Evolutionary conservation across 257 asterid species (phyloP), one percentile per base, ranked within the genome.

Genomic region (Fraxinus americana): DNA sequence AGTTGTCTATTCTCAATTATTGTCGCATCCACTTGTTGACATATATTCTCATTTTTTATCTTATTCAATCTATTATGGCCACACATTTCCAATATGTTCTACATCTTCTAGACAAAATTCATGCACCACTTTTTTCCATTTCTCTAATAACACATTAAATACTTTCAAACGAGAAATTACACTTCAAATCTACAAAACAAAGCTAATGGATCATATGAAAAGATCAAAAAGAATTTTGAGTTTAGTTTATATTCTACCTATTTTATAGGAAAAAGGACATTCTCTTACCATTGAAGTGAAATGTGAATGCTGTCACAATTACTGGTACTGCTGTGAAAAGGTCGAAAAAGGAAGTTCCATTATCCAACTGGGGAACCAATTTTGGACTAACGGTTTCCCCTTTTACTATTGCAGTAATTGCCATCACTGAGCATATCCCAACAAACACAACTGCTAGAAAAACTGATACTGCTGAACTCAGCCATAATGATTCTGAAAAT

Each of bases 301-400:
- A 96, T 11, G 97, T 91, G 84, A 90, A 96, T 11, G 98, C 99
- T 0, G 98, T 92, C 52, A 91, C 96, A n/a, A 96, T 89, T 21
- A 96, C 98, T 0, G 99, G 99, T 12, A 93, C 75, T 2, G 98
- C 97, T 0, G 98, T 96, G 88, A 96, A 96, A 75, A 96, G 97
- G 77, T 96, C 83, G 85, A 93, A 90, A 87, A 96, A 93, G 73
- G 99, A 96, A 61, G 80, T 82, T 11, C 90, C 89, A 66, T 75
- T 74, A 27, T 88, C 89, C 66, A 93, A 77, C 21, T 88, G 65
- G 0, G 99, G 99, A 1, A 93, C 74, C 76, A 91, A 32, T 73
- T 89, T 87, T 5, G 92, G 97, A 52, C 77, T 87, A 82, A 83
- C 73, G 0, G 96, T 93, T 83, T 91, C 78, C 1, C 97, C 98